Conservation (phyloP, 163 green algal genomes). For the Smithsoniella earleae region DNA sequence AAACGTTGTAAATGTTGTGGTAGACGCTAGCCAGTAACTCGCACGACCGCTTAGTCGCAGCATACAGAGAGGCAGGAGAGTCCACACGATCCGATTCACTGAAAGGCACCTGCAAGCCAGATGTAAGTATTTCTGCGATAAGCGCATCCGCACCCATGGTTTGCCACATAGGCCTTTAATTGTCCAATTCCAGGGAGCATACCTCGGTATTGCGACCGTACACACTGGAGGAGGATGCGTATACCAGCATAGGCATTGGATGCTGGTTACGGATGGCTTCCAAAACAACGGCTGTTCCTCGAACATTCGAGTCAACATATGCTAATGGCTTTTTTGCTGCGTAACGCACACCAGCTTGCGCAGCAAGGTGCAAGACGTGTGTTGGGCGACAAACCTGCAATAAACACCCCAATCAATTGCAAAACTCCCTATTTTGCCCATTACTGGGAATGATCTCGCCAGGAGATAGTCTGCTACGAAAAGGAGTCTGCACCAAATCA, state of each 20-base stretch:
- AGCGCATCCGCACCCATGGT: no score
- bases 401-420: no score
- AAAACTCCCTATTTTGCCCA: no score
- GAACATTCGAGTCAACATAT: slow-evolving; percentile 65
- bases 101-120: slow-evolving; percentile 47
- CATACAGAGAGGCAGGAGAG: slow-evolving; percentile 61
- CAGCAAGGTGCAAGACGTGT: slow-evolving; percentile 69
- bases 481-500: no score
- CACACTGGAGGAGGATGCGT: slow-evolving; percentile 61
- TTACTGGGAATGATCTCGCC: no score
- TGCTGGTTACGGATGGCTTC: slow-evolving; percentile 47
- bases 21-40: slow-evolving; percentile 70
- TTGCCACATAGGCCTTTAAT: no score
- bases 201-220: slow-evolving; percentile 63
- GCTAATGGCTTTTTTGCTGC: slow-evolving; percentile 55
- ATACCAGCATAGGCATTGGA: slow-evolving; percentile 53
- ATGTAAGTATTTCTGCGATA: background rate
- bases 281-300: slow-evolving; percentile 52
- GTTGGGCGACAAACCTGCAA: slow-evolving; percentile 38
- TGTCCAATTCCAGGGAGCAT: no score
- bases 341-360: slow-evolving; percentile 67
- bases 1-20: slow-evolving; percentile 59
- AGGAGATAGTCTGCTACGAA: no score
- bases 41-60: slow-evolving; percentile 60
- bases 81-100: slow-evolving; percentile 54